Percentiles rank a stretch among this genome's conserved stretches.
These are phyloP conservation scores for Pyrenophora tritici-repentis DNA, from an alignment of 2,329 filamentous ascomycete species.

Conservation along the genomic window DNA sequence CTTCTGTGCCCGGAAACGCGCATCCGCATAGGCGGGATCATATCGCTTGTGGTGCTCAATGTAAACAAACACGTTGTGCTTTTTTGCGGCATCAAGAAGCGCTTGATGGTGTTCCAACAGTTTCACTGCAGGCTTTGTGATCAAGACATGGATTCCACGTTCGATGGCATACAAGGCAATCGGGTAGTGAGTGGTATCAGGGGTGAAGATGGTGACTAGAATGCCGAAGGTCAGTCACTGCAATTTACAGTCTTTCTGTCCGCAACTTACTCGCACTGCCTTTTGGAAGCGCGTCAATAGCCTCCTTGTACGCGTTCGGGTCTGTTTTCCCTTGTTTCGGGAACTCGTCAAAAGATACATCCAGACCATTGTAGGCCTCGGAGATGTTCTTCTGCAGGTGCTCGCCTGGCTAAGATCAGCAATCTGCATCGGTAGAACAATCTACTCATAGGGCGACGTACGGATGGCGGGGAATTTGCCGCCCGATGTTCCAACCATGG, in stretches of 20 bases:
- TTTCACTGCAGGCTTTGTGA: constrained; percentile 94
- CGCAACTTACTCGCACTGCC: constrained; percentile 70
- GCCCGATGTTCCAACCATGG: constrained; percentile 89
- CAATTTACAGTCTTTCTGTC: not conserved
- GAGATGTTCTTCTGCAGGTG: constrained; percentile 88
- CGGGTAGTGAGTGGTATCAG: constrained; percentile 88
- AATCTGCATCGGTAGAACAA: not conserved
- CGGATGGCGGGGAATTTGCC: constrained; percentile 90
- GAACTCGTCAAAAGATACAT: constrained; percentile 83
- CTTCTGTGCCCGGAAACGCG: constrained; percentile 72
- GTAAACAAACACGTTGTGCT: constrained; percentile 84
- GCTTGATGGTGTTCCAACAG: constrained; percentile 77
- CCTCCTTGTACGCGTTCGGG: constrained; percentile 82
- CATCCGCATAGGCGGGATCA: constrained; percentile 91
- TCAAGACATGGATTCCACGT: constrained; percentile 83
- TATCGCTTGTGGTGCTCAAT: constrained; percentile 97
- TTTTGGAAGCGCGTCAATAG: constrained; percentile 79
- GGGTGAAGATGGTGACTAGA: constrained; percentile 88
- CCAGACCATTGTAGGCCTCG: constrained; percentile 84
- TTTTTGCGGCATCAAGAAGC: constrained; percentile 72
- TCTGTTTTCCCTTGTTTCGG: constrained; percentile 75
- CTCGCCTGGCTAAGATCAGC: constrained; percentile 61
- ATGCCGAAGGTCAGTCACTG: not conserved
- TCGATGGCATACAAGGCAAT: constrained; percentile 93
- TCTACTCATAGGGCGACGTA: constrained; percentile 50